phyloP scores from a whole-genome alignment of 1,284 basidiomycete genomes.

The Pisolithus thermaeus region DNA sequence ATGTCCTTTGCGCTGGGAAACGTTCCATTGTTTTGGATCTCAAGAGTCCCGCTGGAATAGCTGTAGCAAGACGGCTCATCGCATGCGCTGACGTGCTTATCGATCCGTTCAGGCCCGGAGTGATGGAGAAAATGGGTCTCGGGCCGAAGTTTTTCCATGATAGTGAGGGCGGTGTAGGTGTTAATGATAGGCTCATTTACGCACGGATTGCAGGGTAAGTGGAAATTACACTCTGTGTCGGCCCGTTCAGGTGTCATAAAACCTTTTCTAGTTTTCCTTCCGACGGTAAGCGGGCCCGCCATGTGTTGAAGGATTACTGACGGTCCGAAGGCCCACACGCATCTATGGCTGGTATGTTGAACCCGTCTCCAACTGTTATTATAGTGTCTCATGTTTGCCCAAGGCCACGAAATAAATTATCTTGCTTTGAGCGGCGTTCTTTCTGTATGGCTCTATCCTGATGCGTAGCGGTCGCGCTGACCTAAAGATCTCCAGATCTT shows the following conservation, averaged over 20 bases:
- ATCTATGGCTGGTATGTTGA: constrained; percentile 58
- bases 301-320: constrained; percentile 11
- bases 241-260: neutral
- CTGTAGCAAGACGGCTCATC: constrained; percentile 55
- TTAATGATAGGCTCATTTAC: constrained; percentile 59
- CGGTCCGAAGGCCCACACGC: constrained; percentile 48
- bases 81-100: constrained; percentile 71
- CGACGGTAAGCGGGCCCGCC: constrained; percentile 37
- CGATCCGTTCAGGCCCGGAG: constrained; percentile 80
- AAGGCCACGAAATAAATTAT: constrained; percentile 84
- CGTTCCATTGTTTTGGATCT: constrained; percentile 66
- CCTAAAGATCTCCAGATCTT: constrained; percentile 45
- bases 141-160: constrained; percentile 73
- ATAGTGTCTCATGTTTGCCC: constrained; percentile 3
- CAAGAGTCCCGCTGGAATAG: constrained; percentile 56
- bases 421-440: constrained; percentile 77
- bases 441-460: constrained; percentile 38
- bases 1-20: constrained; percentile 67
- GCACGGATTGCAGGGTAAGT: constrained; percentile 63
- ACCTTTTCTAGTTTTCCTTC: constrained; percentile 45
- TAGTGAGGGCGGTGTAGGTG: constrained; percentile 34
- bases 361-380: neutral
- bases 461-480: neutral
- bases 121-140: constrained; percentile 72
- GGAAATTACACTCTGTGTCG: neutral